Conservation (phyloP, 257 asterid species). For the Asclepias syriaca region DNA sequence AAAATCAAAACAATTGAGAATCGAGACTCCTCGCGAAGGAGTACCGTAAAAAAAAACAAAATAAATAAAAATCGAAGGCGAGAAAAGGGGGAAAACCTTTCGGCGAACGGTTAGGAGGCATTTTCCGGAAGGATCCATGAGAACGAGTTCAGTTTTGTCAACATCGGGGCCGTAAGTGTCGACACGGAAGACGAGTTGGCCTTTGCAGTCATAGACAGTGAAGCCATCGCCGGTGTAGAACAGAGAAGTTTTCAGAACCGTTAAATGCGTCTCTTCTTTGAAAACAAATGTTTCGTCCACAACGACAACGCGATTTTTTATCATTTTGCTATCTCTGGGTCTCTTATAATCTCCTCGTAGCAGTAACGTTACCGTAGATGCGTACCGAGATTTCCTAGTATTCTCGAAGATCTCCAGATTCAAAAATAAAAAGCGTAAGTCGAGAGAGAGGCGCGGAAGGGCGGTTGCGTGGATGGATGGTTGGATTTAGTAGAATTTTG, state of each 20-base stretch:
- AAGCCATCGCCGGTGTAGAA: conserved; percentile 81
- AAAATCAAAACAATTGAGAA: too few species aligned
- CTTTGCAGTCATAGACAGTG: conserved; percentile 55
- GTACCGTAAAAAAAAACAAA: too few species aligned
- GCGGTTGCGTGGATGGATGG: background rate
- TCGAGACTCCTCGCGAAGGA: too few species aligned
- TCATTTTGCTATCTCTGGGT: background rate
- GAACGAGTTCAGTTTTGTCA: conserved; percentile 49
- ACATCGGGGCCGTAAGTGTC: conserved; percentile 57
- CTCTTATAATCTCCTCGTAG: background rate
- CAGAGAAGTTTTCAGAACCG: conserved; percentile 58
- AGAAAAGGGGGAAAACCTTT: conserved; percentile 33
- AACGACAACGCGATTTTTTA: conserved; percentile 34
- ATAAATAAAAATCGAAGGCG: background rate
- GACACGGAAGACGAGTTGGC: conserved; percentile 60
- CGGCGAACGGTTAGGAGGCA: conserved; percentile 78
- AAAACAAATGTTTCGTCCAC: conserved; percentile 39
- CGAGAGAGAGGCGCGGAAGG: background rate
- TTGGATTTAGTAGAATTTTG: too few species aligned
- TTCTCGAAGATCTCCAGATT: conserved; percentile 1
- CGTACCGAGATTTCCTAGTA: background rate
- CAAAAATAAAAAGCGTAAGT: background rate
- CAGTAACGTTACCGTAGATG: background rate
- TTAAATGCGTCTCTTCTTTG: conserved; percentile 49
- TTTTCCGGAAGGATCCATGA: conserved; percentile 63